Percentiles rank a stretch among this genome's conserved stretches.
Conservation (phyloP, 1,284 basidiomycete genomes). For the Earliella scabrosa region DNA sequence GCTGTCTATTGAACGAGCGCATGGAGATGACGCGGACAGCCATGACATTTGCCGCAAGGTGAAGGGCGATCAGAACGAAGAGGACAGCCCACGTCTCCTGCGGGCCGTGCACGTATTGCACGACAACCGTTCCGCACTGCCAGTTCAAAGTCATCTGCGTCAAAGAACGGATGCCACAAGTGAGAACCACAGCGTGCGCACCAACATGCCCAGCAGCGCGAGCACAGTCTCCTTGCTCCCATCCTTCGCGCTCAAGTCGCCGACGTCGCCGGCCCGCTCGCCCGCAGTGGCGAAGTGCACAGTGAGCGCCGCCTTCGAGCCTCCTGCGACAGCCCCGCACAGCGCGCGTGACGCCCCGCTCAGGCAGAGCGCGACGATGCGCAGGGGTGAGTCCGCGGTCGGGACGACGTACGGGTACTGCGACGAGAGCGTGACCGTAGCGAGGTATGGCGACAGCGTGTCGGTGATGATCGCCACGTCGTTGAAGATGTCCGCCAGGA, state of each 20-base stretch:
- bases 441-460: constrained; percentile 59
- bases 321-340: constrained; percentile 63
- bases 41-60: constrained; percentile 62
- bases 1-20: constrained; percentile 62
- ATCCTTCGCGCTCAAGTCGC: constrained; percentile 73
- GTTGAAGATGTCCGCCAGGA: constrained; percentile 71
- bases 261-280: constrained; percentile 55
- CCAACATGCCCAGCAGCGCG: constrained; percentile 67
- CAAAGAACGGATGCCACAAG: too few species aligned
- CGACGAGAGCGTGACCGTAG: constrained; percentile 18
- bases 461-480: constrained; percentile 63
- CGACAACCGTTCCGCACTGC: constrained; percentile 60
- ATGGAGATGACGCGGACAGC: constrained; percentile 61
- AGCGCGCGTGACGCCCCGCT: constrained; percentile 61
- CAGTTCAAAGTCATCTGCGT: too few species aligned
- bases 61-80: constrained; percentile 52
- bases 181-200: constrained; percentile 38
- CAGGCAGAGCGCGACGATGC: constrained; percentile 55
- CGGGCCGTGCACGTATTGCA: constrained; percentile 56
- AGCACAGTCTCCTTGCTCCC: constrained; percentile 73
- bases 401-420: constrained; percentile 26
- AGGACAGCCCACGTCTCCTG: constrained; percentile 54
- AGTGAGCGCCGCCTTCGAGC: constrained; percentile 71
- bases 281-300: constrained; percentile 63
- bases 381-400: constrained; percentile 40